Evolutionary conservation across 306 rosid genomes (phyloP).

Genomic region (Canavalia gladiata): DNA sequence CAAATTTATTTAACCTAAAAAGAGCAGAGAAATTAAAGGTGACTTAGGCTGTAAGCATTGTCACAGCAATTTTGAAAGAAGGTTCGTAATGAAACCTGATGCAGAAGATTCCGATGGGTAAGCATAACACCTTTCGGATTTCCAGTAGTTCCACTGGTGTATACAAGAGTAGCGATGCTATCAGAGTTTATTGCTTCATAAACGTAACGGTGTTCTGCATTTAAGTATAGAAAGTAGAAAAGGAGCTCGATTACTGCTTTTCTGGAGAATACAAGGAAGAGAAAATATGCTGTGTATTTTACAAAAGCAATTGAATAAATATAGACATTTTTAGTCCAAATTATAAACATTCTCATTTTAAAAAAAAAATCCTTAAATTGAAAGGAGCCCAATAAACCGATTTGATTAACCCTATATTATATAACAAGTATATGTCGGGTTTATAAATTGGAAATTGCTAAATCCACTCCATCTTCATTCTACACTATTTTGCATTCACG

Average conservation of each 20-base stretch:
- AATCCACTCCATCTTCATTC: too few species aligned
- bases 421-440: too few species aligned
- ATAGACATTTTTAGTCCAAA: not conserved
- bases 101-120: constrained; percentile 87
- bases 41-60: constrained; percentile 3
- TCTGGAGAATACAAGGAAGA: constrained; percentile 6
- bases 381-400: too few species aligned
- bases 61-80: constrained; percentile 27
- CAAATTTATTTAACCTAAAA: too few species aligned
- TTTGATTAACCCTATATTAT: too few species aligned
- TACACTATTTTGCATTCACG: too few species aligned
- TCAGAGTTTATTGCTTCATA: constrained; percentile 77
- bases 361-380: not conserved
- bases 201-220: constrained; percentile 58
- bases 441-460: too few species aligned
- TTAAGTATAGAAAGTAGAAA: constrained; percentile 39
- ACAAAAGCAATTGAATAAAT: constrained; percentile 9
- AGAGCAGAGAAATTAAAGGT: not conserved
- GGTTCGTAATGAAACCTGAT: constrained; percentile 72
- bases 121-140: constrained; percentile 98
- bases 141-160: constrained; percentile 97
- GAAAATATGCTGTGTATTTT: not conserved
- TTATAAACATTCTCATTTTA: not conserved
- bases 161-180: constrained; percentile 83
- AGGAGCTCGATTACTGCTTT: constrained; percentile 23